Evolutionary conservation across 805 yeast genomes (phyloP), one percentile per base, ranked within the genome.

Genomic region (Lipomyces japonicus): DNA sequence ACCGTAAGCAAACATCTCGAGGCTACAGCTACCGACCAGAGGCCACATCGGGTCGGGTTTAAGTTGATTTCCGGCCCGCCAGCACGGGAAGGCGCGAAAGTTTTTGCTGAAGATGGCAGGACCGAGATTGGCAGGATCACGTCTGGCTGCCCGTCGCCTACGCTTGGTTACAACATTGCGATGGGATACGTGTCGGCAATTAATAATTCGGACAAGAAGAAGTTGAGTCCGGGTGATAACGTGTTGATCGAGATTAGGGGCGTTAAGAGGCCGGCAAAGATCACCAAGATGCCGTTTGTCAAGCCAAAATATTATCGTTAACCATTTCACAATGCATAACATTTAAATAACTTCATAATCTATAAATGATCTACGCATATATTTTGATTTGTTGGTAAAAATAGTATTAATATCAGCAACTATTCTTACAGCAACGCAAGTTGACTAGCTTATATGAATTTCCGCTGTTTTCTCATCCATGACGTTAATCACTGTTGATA

Each of bases 281-380:
- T 91, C n/a, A 72, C 80, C 26, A 86, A 86, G 67, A 75, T 90
- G 78, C 98, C 98, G 10, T 86, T 93, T 63, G 86, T 87, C 4
- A 75, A 78, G 44, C 77, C 86, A 46, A 76, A 81, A 22, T 91
- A 87, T 65, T 84, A 84, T 71, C 42, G 51, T 16, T 51, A 37
- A 32, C n/a, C n/a, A n/a, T n/a, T n/a, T n/a, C n/a, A n/a, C n/a
- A n/a, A n/a, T n/a, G n/a, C n/a, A n/a, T n/a, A n/a, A n/a, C n/a
- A n/a, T n/a, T n/a, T n/a, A n/a, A n/a, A n/a, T n/a, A n/a, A n/a
- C n/a, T n/a, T n/a, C n/a, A n/a, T n/a, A n/a, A n/a, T n/a, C n/a
- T n/a, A n/a, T n/a, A n/a, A n/a, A n/a, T n/a, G n/a, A n/a, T n/a
- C n/a, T n/a, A n/a, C n/a, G n/a, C n/a, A n/a, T n/a, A n/a, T n/a